Evolutionary conservation across 2,329 filamentous ascomycete genomes (phyloP).

Genomic region (Botrytis squamosa): DNA sequence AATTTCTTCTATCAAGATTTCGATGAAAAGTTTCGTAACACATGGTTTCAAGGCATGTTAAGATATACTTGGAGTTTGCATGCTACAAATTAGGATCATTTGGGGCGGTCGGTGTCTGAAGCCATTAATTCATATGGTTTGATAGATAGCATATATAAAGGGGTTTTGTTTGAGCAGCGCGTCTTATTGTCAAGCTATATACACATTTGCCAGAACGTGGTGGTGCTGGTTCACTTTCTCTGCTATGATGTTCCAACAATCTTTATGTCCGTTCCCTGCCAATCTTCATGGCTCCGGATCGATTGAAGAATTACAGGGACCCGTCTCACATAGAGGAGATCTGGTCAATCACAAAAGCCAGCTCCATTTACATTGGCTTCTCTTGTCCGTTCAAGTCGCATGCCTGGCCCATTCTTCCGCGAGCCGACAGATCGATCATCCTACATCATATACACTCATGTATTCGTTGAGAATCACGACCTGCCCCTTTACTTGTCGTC

Average conservation of each 20-base stretch:
- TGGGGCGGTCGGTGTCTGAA: background rate
- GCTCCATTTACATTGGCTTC: background rate
- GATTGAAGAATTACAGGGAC: too few relatives aligned
- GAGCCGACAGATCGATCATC: background rate
- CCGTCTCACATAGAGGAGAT: background rate
- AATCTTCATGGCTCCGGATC: background rate
- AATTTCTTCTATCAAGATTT: background rate
- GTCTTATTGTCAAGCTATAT: background rate
- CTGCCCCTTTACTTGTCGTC: background rate
- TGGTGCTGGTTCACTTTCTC: background rate
- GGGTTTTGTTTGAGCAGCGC: background rate
- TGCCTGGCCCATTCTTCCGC: background rate
- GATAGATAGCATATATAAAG: background rate
- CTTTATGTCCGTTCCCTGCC: background rate
- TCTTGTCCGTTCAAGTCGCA: background rate
- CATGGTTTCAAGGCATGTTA: background rate
- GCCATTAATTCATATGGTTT: background rate
- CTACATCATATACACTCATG: background rate
- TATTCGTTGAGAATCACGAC: background rate
- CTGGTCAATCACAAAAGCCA: background rate
- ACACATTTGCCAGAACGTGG: background rate
- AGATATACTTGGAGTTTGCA: background rate
- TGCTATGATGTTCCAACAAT: background rate
- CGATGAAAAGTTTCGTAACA: background rate
- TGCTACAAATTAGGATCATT: background rate